Evolutionary conservation across 2,329 filamentous ascomycete species (phyloP).

Genomic region (Raffaelea ambrosiae): DNA sequence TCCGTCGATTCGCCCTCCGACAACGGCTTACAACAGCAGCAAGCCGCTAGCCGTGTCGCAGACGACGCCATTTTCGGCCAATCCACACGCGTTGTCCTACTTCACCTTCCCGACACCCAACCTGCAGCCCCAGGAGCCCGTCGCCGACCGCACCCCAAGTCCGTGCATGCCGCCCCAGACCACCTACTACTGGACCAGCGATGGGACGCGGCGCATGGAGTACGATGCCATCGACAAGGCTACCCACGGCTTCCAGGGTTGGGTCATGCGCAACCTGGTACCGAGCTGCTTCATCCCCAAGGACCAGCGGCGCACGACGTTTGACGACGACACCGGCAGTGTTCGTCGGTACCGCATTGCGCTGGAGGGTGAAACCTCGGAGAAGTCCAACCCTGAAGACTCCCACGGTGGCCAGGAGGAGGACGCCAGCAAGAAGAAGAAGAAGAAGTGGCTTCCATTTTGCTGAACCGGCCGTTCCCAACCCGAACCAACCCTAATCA

Average conservation of each 20-base stretch:
- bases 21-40: no score
- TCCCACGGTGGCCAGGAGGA: no score
- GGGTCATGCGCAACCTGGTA: conserved; percentile 47
- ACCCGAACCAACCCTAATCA: no score
- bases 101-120: conserved; percentile 34
- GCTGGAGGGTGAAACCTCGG: conserved; percentile 37
- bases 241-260: conserved; percentile 50
- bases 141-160: background rate
- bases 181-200: conserved; percentile 60
- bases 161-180: conserved; percentile 41
- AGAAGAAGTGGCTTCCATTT: no score
- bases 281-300: conserved; percentile 53
- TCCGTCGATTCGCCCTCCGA: no score
- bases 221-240: conserved; percentile 60
- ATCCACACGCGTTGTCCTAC: conserved; percentile 29
- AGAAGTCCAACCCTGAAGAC: background rate
- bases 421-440: no score
- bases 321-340: conserved; percentile 55
- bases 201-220: conserved; percentile 52
- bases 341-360: conserved; percentile 55
- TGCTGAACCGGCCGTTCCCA: no score
- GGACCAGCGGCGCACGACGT: conserved; percentile 39
- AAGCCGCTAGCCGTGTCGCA: conserved; percentile 1
- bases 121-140: background rate
- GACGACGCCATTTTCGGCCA: conserved; percentile 12